Base-by-base conservation (phyloP, 179 eudicot genomes). In the Drosera spatulata region DNA sequence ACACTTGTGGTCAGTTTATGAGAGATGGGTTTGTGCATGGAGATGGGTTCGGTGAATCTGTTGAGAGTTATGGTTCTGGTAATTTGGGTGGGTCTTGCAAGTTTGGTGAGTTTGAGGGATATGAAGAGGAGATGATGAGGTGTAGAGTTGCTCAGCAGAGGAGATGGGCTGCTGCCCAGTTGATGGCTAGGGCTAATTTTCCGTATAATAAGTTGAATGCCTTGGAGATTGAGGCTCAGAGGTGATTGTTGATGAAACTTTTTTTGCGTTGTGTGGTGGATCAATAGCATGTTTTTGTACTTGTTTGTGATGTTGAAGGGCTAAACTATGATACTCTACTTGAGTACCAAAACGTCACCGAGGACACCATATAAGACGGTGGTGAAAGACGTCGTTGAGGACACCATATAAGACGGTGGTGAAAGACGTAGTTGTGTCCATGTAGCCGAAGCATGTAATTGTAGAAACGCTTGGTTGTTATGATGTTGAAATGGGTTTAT, bases 91-190 rank as follows among this genome's bases (percentile, higher is more conserved):
- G 79, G 0, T 81, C 80, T 7, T 60, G 83, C 55, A 88, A 77
- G 63, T 64, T 77, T 41, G 83, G 77, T 62, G 85, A 77, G 51
- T 76, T 87, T 64, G 97, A 89, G 8, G 76, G 61, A 22, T 72
- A 58, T 44, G 64, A 73, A 54, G 74, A 72, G 38, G 90, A 86
- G 61, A 51, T 88, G 42, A 39, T 84, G 73, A 75, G 86, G 63
- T 71, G 81, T 60, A 88, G 86, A 65, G 66, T 81, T 48, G 70
- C 82, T 44, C 90, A 81, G 56, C 94, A 85, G 59, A 74, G 84
- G 42, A 50, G 79, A 10, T 77, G 71, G 1, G 75, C 82, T 55
- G 79, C 86, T 37, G 33, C 33, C 33, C 88, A 83, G 60, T 62
- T 79, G 10, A 73, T 86, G 89, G 71, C 77, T 62, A 79, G 79